A percentile compares a stretch with the other conserved stretches of the same genome.
phyloP scores from a whole-genome alignment of 495 filamentous ascomycete genomes.

The Neurospora sp. region DNA sequence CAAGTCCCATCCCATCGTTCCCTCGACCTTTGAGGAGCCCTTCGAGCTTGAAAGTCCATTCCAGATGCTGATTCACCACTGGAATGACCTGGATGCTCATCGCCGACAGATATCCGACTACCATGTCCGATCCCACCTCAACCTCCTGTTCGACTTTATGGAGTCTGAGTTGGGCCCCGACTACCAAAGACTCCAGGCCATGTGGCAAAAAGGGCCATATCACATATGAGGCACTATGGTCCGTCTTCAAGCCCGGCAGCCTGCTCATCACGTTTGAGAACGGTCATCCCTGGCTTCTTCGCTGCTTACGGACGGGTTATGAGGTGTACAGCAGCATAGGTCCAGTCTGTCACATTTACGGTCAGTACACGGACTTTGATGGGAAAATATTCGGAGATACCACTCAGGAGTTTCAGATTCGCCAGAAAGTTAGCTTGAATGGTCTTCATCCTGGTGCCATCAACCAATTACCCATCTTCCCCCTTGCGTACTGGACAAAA shows the following conservation, averaged over 20 bases:
- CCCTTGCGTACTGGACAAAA: background rate
- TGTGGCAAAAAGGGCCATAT: conserved; percentile 22
- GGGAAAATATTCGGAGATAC: background rate
- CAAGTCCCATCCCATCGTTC: conserved; percentile 28
- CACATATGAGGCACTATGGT: conserved; percentile 23
- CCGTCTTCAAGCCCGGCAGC: conserved; percentile 28
- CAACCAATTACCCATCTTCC: background rate
- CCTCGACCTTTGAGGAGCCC: conserved; percentile 23
- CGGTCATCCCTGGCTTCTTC: conserved; percentile 3
- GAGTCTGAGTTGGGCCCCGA: conserved; percentile 16
- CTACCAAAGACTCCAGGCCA: conserved; percentile 18
- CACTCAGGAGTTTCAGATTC: background rate
- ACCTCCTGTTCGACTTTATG: conserved; percentile 27
- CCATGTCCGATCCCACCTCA: conserved; percentile 21
- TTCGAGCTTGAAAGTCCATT: conserved; percentile 19
- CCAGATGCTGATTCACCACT: conserved; percentile 22
- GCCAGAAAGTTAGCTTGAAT: background rate
- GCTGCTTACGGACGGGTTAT: background rate
- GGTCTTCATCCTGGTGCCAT: background rate
- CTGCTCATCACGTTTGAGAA: conserved; percentile 22
- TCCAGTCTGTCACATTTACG: background rate
- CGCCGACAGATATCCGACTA: conserved; percentile 15
- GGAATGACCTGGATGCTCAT: conserved; percentile 22
- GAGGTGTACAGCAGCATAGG: background rate
- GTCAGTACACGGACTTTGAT: conserved; percentile 2